Evolutionary conservation across 371 early-diverging fungal genomes (phyloP).

Genomic region (Syncephalastrum racemosum): DNA sequence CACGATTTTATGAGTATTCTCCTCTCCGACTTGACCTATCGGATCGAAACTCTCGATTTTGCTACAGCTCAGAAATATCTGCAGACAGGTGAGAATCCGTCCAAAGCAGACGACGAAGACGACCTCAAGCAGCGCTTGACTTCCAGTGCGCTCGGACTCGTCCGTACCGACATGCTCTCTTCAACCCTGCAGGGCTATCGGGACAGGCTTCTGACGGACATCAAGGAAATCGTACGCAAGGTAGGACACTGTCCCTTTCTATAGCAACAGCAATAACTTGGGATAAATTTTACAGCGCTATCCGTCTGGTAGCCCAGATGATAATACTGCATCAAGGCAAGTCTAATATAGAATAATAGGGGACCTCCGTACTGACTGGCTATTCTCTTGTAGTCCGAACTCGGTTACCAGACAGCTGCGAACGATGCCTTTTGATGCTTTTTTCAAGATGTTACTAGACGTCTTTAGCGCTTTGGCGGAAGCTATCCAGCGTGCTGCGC

Average conservation of each 20-base stretch:
- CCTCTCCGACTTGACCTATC: conserved; percentile 56
- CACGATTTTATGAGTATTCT: conserved; percentile 66
- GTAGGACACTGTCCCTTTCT: conserved; percentile 24
- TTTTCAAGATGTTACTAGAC: conserved; percentile 69
- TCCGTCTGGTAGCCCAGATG: neutral
- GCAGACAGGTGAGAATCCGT: neutral
- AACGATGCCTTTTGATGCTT: conserved; percentile 81
- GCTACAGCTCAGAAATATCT: conserved; percentile 8
- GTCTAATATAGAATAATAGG: neutral
- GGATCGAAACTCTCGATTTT: conserved; percentile 35
- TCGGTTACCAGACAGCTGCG: conserved; percentile 49
- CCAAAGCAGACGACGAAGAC: conserved; percentile 19
- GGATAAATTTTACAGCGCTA: neutral
- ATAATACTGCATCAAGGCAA: neutral
- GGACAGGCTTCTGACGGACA: conserved; percentile 69
- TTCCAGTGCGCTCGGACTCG: conserved; percentile 73
- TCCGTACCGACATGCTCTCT: conserved; percentile 68
- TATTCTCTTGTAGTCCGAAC: conserved; percentile 11
- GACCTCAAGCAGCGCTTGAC: conserved; percentile 59
- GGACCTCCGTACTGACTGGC: neutral
- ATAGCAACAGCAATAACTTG: neutral
- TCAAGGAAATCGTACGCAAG: conserved; percentile 75
- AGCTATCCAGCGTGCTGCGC: conserved; percentile 58
- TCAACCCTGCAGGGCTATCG: conserved; percentile 70
- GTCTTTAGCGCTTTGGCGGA: conserved; percentile 71